Evolutionary conservation across 1,284 basidiomycete genomes (phyloP), one percentile per base, ranked within the genome.

Genomic region (Melanopsichium pennsylvanicum): DNA sequence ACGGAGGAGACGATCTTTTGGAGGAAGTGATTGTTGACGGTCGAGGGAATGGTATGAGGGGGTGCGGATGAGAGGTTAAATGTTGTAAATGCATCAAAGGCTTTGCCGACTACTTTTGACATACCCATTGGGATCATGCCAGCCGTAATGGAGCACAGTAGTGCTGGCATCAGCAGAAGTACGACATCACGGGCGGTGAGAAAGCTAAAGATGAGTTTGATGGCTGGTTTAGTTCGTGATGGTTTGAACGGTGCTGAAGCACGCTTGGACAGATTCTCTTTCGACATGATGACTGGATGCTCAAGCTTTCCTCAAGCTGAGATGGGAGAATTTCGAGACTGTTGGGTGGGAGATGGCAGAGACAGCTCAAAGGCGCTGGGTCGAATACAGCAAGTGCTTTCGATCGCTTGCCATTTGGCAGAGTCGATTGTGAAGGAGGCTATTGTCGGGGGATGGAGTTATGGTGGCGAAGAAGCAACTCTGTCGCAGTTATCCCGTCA

Each of bases 111-210:
- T 66, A 95, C 87, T 47, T 87, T 86, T 6, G 95, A 94, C 93
- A 97, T 97, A 84, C 91, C 91, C 1, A 95, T 92, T 0, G 91
- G 92, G 31, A 97, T 85, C 31, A 88, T 86, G 36, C 92, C 91
- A 0, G 88, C 85, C 35, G 87, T 82, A 33, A 92, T 57, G 4
- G 92, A 90, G 22, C 88, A 85, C 36, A 87, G 16, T 46, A 90
- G 70, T 4, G 90, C 92, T 1, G 94, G 94, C 22, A 89, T 66
- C 45, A 94, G 47, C 15, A 78, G 44, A 1, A 74, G 26, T 2
- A 61, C 7, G 18, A 47, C 48, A 52, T 80, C 74, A 2, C 42
- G 50, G 12, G 42, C 27, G 10, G 67, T 35, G 16, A 75, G 52
- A 34, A 70, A 64, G 11, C 49, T 55, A 49, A 74, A 78, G 11